These are phyloP conservation scores for Macrophomina pseudophaseolina DNA, from an alignment of 2,329 filamentous ascomycete genomes.

Conservation along the genomic window DNA sequence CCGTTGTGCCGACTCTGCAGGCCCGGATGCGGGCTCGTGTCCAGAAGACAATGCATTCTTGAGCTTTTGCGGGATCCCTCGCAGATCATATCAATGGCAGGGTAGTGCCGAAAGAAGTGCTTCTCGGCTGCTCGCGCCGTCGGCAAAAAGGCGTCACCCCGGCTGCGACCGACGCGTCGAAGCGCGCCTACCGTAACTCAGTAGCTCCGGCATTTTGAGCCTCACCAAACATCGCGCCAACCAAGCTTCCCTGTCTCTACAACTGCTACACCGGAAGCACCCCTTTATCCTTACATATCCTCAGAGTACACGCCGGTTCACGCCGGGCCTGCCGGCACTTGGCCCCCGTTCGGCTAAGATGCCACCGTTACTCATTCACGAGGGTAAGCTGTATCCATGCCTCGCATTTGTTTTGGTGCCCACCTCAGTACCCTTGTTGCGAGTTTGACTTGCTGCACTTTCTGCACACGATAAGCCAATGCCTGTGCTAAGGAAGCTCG, in stretches of 20 bases:
- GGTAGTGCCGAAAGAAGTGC: not conserved
- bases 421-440: not conserved
- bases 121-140: not conserved
- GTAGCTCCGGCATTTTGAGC: not conserved
- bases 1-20: too few relatives aligned
- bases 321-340: not conserved
- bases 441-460: not conserved
- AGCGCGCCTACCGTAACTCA: not conserved
- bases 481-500: not conserved
- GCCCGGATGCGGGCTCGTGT: too few relatives aligned
- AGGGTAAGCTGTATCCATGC: not conserved
- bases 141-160: not conserved
- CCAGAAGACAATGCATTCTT: too few relatives aligned
- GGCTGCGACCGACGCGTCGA: not conserved
- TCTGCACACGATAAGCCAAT: not conserved
- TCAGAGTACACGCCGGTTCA: too few relatives aligned
- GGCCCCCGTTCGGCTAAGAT: not conserved
- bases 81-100: too few relatives aligned
- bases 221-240: not conserved
- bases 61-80: too few relatives aligned
- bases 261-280: too few relatives aligned
- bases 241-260: too few relatives aligned
- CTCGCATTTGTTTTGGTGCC: conserved; percentile 11
- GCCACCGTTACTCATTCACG: not conserved
- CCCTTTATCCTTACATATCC: too few relatives aligned